Base-by-base conservation (phyloP, 2,329 filamentous ascomycete species). In the Fusarium anthophilum region DNA sequence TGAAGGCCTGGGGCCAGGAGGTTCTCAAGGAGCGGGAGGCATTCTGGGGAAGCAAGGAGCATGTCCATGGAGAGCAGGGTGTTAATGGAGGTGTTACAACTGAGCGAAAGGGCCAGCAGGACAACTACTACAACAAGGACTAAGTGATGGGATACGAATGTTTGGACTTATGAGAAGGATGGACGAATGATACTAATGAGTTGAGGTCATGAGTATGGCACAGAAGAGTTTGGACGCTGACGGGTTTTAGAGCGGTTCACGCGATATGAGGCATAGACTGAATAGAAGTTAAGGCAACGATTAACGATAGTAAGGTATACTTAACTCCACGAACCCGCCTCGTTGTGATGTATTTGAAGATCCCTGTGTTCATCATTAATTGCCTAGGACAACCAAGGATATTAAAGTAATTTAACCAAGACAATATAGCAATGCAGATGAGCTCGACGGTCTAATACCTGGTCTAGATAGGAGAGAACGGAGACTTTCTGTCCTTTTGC, bases 1-100 rank as follows among this genome's bases (percentile, higher is more conserved):
- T 95, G 75, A 90, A 91, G 84, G 89, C 85, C 18, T 98, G 96
- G 96, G 93, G 92, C 1, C 86, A 89, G 32, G 91, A 94, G 73
- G 85, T 98, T 37, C 84, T 98, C 73, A 85, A 86, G 76, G 96
- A 98, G 86, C 87, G 95, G 63, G 87, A 92, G 75, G 87, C 84
- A 37, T 92, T 94, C 78, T 98, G 94, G 94, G 86, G 84, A 37
- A 81, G 80, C 26, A 84, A 87, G 78, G 78, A 78, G 41, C 86
- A 88, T 54, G 80, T 87, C 13, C 82, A 86, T 20, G 86, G 87
- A 14, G 85, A 88, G 61, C 80, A 80, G 30, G 86, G 85, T 17
- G 77, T 82, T 14, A 66, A 78, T 8, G 82, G 81, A 17, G 82
- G 80, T 12, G 83, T 88, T 15, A 61, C 78, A 20, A 70, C 78